A percentile compares a stretch with the other conserved stretches of the same genome.
phyloP scores from a whole-genome alignment of 2,329 filamentous ascomycete genomes.

The Tolypocladium ophioglossoides region DNA sequence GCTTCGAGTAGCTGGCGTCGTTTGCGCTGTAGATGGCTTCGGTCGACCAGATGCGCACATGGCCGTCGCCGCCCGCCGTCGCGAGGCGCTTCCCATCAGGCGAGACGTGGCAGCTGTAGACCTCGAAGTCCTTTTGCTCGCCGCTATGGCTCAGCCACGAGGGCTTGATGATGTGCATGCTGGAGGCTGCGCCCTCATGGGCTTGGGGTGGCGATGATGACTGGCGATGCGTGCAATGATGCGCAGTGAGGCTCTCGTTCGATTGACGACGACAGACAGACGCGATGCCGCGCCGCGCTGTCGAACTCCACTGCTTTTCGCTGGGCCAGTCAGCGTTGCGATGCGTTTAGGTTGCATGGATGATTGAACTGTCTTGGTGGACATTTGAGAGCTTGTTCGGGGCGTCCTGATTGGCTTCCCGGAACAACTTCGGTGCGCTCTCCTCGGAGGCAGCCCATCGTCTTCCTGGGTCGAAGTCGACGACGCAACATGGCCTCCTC shows the following conservation, averaged over 20 bases:
- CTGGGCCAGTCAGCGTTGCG: neutral
- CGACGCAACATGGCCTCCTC: neutral
- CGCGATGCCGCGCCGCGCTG: neutral
- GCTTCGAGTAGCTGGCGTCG: constrained; percentile 60
- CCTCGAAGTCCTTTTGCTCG: constrained; percentile 96
- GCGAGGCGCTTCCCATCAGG: constrained; percentile 86
- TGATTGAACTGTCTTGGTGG: neutral
- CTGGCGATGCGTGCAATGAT: neutral
- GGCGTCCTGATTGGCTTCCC: neutral
- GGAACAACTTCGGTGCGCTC: neutral
- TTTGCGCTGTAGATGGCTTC: constrained; percentile 80
- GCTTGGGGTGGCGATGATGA: neutral
- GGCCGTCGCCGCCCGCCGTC: constrained; percentile 92
- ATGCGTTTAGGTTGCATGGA: neutral
- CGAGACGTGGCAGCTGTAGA: constrained; percentile 96
- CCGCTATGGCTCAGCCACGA: constrained; percentile 93
- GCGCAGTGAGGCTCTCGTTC: neutral
- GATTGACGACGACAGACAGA: neutral
- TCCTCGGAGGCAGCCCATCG: too few relatives aligned
- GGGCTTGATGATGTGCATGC: constrained; percentile 85
- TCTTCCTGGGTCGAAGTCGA: neutral
- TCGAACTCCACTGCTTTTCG: neutral
- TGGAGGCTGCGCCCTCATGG: constrained; percentile 1
- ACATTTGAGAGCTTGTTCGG: neutral
- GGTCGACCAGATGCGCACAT: constrained; percentile 96